Evolutionary conservation across 768 basidiomycete genomes (phyloP), one percentile per base, ranked within the genome.

Genomic region (Leccinum disarticulatum): DNA sequence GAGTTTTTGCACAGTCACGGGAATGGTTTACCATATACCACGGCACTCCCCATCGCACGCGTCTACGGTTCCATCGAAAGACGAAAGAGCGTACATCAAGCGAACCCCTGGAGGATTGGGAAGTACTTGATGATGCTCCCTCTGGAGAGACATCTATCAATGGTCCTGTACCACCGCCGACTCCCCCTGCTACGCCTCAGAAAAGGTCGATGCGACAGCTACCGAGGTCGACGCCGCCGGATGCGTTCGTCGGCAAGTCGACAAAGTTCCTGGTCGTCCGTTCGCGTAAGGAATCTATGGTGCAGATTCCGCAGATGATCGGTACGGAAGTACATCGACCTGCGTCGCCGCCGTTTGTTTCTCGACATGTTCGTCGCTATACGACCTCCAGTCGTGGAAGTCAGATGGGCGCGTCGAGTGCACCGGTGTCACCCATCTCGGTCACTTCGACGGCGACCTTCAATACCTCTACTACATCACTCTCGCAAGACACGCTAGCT

Each of bases 1-100:
- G 22, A 22, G 22, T 22, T 22, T 22, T 22, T 22, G 22, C 22
- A 22, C 22, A 22, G 22, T 22, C 22, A 22, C 22, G 22, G 22
- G 22, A 22, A 22, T 22, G 22, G 22, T 22, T 22, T 22, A 22
- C 22, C 22, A 22, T 22, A 22, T 22, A 70, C 8, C 71, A 74
- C 36, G 72, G 73, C 52, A 69, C 62, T 38, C 57, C 71, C 15
- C 60, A 64, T 10, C 68, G 74, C 54, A 57, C 72, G 41, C 72
- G 74, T 41, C 55, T 70, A 33, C n/a, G 74, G 28, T 73, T 73
- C 54, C 72, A 75, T 57, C 66, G 73, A 43, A 73, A 74, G 61
- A 70, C 74, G 19, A 73, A 73, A 58, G 72, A 73, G 61, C 72
- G 70, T 61, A 64, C 70, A 1, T 69, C 70, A n/a, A 74, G 68